Percentiles rank a stretch among this genome's conserved stretches.
These are phyloP conservation scores for Kingdonia uniflora DNA, from an alignment of 164 flowering plant species.

Conservation along the genomic window DNA sequence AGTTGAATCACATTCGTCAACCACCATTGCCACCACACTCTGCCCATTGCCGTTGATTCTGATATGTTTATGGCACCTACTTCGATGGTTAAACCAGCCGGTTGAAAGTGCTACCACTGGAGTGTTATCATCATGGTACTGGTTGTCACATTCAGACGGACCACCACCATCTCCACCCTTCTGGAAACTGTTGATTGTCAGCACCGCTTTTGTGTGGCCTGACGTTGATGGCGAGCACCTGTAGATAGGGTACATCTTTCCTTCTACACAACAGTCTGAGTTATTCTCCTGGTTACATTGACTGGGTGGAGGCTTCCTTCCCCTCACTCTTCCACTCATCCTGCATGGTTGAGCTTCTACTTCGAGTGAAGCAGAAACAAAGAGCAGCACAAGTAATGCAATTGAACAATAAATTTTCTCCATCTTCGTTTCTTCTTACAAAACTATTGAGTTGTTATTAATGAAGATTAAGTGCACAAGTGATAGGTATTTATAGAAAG, in stretches of 20 bases:
- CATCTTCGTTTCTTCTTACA: not conserved
- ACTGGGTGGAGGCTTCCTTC: not conserved
- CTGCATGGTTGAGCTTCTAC: constrained; percentile 7
- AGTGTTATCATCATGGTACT: constrained; percentile 7
- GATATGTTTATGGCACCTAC: constrained; percentile 16
- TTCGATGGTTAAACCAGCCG: constrained; percentile 7
- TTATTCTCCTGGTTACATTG: constrained; percentile 8
- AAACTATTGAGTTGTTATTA: no score
- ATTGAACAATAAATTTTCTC: not conserved
- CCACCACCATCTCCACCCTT: constrained; percentile 3
- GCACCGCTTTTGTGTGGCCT: constrained; percentile 3
- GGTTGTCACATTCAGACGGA: constrained; percentile 8
- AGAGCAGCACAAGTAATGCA: not conserved
- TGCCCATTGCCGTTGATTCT: constrained; percentile 17
- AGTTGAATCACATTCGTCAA: constrained; percentile 28
- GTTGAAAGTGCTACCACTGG: constrained; percentile 10
- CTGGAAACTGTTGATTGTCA: constrained; percentile 5
- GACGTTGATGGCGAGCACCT: constrained; percentile 7
- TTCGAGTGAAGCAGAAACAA: not conserved
- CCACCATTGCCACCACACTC: constrained; percentile 22
- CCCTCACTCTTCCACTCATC: constrained; percentile 7
- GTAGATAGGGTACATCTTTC: constrained; percentile 4
- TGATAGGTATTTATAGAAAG: no score
- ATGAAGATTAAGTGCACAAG: no score
- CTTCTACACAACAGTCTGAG: constrained; percentile 4